A percentile compares a stretch with the other conserved stretches of the same genome.
Conservation (phyloP, 495 filamentous ascomycete species). For the Penicillium turbatum region DNA sequence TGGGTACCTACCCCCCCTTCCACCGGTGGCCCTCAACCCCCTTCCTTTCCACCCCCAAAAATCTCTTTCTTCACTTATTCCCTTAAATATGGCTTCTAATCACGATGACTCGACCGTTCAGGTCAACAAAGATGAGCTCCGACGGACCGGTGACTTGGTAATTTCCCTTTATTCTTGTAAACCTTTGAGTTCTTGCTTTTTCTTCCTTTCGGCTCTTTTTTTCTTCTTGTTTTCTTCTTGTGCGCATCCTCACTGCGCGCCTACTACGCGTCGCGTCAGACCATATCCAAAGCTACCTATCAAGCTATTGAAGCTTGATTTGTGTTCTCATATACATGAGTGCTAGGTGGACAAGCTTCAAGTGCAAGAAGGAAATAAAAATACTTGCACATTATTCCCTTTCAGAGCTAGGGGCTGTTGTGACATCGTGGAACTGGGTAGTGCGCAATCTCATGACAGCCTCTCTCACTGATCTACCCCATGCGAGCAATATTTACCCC, state of each 20-base stretch:
- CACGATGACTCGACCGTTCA: conserved; percentile 33
- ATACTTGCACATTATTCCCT: background rate
- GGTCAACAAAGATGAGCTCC: conserved; percentile 58
- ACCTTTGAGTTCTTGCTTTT: background rate
- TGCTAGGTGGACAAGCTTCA: background rate
- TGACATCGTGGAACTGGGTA: too few relatives aligned
- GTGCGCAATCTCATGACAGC: background rate
- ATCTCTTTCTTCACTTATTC: conserved; percentile 14
- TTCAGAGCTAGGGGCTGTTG: background rate
- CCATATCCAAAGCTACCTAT: conserved; percentile 10
- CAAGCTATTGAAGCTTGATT: background rate
- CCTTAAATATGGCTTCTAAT: conserved; percentile 32
- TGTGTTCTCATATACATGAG: background rate
- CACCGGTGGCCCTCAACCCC: conserved; percentile 1
- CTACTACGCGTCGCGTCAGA: conserved; percentile 21
- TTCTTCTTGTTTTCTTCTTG: conserved; percentile 16
- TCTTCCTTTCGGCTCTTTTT: conserved; percentile 4
- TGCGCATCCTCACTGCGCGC: conserved; percentile 18
- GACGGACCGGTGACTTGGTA: conserved; percentile 61
- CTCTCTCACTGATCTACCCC: background rate
- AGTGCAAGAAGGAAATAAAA: background rate
- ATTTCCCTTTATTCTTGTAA: conserved; percentile 37
- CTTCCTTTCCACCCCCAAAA: conserved; percentile 14
- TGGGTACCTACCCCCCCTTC: conserved; percentile 11
- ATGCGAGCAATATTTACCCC: background rate